phyloP scores from a whole-genome alignment of 2,329 filamentous ascomycete species.

The Paramyrothecium sp. region DNA sequence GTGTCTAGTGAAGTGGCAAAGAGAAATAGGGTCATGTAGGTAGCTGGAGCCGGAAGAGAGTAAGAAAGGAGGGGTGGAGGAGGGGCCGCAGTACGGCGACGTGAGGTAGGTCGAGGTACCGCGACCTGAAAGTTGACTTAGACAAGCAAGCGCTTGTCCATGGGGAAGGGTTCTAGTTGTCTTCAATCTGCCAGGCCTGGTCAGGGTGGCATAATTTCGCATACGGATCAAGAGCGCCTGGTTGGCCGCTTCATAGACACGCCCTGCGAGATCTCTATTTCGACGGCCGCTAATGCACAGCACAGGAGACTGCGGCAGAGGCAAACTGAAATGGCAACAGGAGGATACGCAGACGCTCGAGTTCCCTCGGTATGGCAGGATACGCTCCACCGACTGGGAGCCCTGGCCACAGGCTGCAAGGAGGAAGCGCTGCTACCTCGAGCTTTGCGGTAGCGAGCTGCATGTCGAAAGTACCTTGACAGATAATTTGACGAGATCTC shows the following conservation, averaged over 20 bases:
- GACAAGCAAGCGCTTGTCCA: neutral
- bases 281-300: conserved; percentile 32
- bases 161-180: neutral
- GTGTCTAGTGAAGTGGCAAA: neutral
- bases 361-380: conserved; percentile 1
- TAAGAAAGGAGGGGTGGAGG: neutral
- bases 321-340: conserved; percentile 6
- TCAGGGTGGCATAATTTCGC: neutral
- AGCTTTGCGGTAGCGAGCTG: neutral
- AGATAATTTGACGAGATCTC: neutral
- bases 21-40: neutral
- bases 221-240: conserved; percentile 21
- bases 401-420: conserved; percentile 9
- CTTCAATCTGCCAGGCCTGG: neutral
- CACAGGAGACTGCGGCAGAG: conserved; percentile 13
- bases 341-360: conserved; percentile 14
- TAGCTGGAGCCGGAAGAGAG: neutral
- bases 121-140: neutral
- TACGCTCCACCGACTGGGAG: neutral
- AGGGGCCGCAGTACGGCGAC: neutral
- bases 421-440: neutral
- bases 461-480: neutral
- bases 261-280: conserved; percentile 30
- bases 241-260: conserved; percentile 22
- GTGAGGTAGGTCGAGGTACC: neutral